Evolutionary conservation across 306 rosid genomes (phyloP).

Genomic region (Sphenostylis stenocarpa): DNA sequence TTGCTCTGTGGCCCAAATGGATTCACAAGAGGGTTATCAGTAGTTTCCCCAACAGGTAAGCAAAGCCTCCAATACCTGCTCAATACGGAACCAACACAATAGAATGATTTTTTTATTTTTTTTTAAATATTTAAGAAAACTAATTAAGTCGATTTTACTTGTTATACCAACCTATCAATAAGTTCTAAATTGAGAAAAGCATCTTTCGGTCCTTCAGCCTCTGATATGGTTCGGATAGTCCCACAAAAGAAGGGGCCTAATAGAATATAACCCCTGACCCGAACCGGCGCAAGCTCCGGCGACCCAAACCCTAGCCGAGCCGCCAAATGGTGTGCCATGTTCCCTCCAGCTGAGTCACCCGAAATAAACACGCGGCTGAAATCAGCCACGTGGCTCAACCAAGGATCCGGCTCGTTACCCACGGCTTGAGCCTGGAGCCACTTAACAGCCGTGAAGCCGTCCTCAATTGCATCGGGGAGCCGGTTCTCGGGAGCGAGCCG

Average conservation of each 20-base stretch:
- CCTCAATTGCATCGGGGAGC: conserved; percentile 72
- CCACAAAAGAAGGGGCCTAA: conserved; percentile 85
- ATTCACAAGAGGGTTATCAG: conserved; percentile 78
- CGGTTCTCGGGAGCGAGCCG: conserved; percentile 77
- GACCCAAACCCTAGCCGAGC: conserved; percentile 53
- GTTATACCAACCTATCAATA: conserved; percentile 60
- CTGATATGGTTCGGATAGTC: conserved; percentile 43
- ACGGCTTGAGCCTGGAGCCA: conserved; percentile 65
- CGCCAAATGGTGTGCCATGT: conserved; percentile 69
- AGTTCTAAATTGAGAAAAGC: conserved; percentile 81
- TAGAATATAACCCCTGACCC: conserved; percentile 64
- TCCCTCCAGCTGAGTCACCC: conserved; percentile 93
- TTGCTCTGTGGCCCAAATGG: conserved; percentile 62
- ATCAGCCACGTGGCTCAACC: conserved; percentile 73
- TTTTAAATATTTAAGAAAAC: too few relatives aligned
- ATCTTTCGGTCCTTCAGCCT: conserved; percentile 74
- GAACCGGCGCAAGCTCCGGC: conserved; percentile 50
- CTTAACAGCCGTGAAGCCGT: conserved; percentile 53
- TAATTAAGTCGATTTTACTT: too few relatives aligned
- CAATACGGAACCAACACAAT: neutral
- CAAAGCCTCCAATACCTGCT: conserved; percentile 85
- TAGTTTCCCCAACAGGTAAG: conserved; percentile 56
- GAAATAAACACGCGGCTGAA: conserved; percentile 59
- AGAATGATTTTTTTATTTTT: too few relatives aligned
- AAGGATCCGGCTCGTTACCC: conserved; percentile 45